A percentile compares a stretch with the other conserved stretches of the same genome.
phyloP scores from a whole-genome alignment of 805 yeast genomes.

The Vanderwaltozyma tropicalis region DNA sequence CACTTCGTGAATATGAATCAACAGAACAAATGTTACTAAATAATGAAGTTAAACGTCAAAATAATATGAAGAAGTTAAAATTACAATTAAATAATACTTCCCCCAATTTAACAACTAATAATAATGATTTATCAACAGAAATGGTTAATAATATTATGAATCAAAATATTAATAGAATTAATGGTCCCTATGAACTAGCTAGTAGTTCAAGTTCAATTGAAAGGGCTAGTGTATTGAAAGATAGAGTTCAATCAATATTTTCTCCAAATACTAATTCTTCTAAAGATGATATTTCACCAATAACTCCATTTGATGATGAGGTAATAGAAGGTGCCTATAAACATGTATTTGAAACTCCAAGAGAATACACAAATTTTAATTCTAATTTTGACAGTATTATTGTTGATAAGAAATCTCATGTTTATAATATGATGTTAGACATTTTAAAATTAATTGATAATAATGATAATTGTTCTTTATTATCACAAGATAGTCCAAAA shows the following conservation, averaged over 20 bases:
- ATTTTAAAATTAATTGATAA: not conserved
- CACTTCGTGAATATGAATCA: not conserved
- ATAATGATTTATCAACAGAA: not conserved
- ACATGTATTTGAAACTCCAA: slow-evolving; percentile 17
- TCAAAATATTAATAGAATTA: not conserved
- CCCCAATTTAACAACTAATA: not conserved
- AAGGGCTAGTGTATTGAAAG: slow-evolving; percentile 9
- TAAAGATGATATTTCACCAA: slow-evolving; percentile 11
- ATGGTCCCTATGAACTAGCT: not conserved
- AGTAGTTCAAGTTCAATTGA: slow-evolving; percentile 13
- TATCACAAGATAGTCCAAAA: not conserved
- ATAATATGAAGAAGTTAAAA: slow-evolving; percentile 7
- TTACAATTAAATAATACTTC: slow-evolving; percentile 6
- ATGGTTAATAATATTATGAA: not conserved
- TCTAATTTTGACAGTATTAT: slow-evolving; percentile 3
- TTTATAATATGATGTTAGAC: not conserved
- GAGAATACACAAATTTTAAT: slow-evolving; percentile 4
- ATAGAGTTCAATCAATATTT: slow-evolving; percentile 3
- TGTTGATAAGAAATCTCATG: slow-evolving; percentile 3
- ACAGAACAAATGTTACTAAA: no score
- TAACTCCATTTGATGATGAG: slow-evolving; percentile 12
- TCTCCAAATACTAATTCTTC: not conserved
- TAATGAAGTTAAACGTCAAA: slow-evolving; percentile 9
- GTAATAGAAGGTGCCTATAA: slow-evolving; percentile 13
- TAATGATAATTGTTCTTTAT: not conserved